Evolutionary conservation across 2,329 filamentous ascomycete species (phyloP).

Genomic region (Polychaeton citri): DNA sequence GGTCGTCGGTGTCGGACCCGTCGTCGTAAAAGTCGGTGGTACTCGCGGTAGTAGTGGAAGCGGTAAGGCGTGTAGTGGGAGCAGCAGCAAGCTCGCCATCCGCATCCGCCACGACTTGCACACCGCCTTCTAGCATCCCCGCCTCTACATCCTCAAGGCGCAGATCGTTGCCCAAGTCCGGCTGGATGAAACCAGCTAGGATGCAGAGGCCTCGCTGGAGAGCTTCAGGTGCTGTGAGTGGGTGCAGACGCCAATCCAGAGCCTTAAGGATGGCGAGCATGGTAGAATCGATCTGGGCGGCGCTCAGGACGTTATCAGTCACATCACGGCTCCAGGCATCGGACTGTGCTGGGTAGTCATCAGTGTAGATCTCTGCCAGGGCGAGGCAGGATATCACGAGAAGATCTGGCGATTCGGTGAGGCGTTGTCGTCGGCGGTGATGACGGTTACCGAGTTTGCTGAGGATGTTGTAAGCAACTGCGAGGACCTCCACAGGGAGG

Average conservation of each 20-base stretch:
- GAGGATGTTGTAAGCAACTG: conserved; percentile 17
- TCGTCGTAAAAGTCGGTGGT: background rate
- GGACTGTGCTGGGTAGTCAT: conserved; percentile 12
- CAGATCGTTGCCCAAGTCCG: background rate
- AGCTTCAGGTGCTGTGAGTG: conserved; percentile 6
- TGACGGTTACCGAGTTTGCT: conserved; percentile 6
- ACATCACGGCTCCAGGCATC: conserved; percentile 13
- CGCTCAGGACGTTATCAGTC: conserved; percentile 7
- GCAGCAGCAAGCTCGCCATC: background rate
- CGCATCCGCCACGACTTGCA: background rate
- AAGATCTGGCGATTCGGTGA: conserved; percentile 8
- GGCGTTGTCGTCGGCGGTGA: conserved; percentile 1
- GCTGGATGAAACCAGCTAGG: background rate
- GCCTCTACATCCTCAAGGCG: background rate
- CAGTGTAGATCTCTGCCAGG: conserved; percentile 15
- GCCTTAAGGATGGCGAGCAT: conserved; percentile 8
- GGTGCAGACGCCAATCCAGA: conserved; percentile 16
- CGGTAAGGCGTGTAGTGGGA: too few relatives aligned
- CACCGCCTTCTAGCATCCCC: background rate
- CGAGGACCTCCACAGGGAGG: conserved; percentile 16
- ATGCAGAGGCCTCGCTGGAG: conserved; percentile 2
- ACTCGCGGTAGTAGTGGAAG: background rate
- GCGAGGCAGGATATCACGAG: conserved; percentile 14
- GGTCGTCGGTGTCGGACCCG: background rate
- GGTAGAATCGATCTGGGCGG: conserved; percentile 9